phyloP scores from a whole-genome alignment of 305 asterid species.

The Solanum hybrid region DNA sequence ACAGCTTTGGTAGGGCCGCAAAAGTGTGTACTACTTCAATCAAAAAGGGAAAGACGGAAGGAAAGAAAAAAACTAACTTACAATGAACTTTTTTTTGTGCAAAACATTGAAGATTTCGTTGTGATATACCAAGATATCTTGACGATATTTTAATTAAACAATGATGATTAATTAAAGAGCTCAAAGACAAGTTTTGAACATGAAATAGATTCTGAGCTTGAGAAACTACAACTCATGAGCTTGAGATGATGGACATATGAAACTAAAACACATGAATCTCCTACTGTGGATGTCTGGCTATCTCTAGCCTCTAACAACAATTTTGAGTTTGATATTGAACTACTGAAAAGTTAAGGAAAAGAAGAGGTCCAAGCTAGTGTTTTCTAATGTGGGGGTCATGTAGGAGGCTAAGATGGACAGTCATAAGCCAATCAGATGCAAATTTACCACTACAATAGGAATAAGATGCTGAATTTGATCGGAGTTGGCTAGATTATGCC shows the following conservation, averaged over 20 bases:
- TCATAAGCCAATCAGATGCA: background rate
- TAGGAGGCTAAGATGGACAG: background rate
- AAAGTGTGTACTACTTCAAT: background rate
- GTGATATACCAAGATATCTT: background rate
- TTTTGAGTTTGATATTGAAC: background rate
- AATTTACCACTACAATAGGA: background rate
- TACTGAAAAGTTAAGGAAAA: background rate
- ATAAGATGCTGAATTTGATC: background rate
- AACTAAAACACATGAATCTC: background rate
- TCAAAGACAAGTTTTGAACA: background rate
- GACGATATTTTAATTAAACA: background rate
- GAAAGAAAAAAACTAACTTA: background rate
- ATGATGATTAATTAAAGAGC: background rate
- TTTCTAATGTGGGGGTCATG: background rate
- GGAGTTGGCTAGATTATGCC: background rate
- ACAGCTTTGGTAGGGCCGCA: background rate
- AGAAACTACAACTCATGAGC: too few relatives aligned
- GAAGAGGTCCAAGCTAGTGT: background rate
- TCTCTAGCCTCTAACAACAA: background rate
- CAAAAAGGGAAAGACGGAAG: background rate
- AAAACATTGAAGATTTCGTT: background rate
- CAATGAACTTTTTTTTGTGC: background rate
- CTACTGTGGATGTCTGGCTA: background rate
- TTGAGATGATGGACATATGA: background rate
- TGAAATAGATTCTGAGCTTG: background rate